Evolutionary conservation across 2,329 filamentous ascomycete species (phyloP).

Genomic region (Alternaria sp.): DNA sequence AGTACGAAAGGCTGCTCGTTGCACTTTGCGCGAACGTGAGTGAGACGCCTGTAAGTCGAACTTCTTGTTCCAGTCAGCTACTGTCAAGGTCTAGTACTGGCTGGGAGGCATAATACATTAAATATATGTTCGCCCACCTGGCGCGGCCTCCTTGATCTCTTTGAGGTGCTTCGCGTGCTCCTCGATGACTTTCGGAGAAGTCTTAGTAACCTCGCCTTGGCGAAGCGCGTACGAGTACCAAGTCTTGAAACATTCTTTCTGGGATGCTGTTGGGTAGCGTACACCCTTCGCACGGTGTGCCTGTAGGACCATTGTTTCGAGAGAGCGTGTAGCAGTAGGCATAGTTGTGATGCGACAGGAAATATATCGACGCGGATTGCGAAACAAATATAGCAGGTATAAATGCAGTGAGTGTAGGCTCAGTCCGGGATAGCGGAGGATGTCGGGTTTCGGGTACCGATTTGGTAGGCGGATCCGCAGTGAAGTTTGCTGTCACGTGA

Average conservation of each 20-base stretch:
- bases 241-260: constrained; percentile 48
- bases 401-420: too few relatives aligned
- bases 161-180: constrained; percentile 37
- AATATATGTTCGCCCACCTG: constrained; percentile 44
- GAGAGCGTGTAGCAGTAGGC: constrained; percentile 39
- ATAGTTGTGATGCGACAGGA: constrained; percentile 21
- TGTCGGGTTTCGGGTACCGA: background rate
- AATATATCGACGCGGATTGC: background rate
- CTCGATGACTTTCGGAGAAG: constrained; percentile 24
- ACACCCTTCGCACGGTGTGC: constrained; percentile 48
- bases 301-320: constrained; percentile 44
- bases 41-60: background rate
- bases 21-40: background rate
- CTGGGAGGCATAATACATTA: constrained; percentile 13
- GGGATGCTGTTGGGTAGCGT: constrained; percentile 39
- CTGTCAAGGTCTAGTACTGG: background rate
- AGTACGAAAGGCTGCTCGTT: background rate
- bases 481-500: constrained; percentile 12
- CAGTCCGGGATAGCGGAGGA: background rate
- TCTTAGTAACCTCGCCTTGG: constrained; percentile 33
- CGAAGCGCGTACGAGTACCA: constrained; percentile 49
- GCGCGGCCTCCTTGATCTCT: constrained; percentile 34
- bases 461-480: constrained; percentile 2
- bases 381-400: background rate
- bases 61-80: background rate